phyloP scores from a whole-genome alignment of 805 yeast genomes.

The Candida ovalis region DNA sequence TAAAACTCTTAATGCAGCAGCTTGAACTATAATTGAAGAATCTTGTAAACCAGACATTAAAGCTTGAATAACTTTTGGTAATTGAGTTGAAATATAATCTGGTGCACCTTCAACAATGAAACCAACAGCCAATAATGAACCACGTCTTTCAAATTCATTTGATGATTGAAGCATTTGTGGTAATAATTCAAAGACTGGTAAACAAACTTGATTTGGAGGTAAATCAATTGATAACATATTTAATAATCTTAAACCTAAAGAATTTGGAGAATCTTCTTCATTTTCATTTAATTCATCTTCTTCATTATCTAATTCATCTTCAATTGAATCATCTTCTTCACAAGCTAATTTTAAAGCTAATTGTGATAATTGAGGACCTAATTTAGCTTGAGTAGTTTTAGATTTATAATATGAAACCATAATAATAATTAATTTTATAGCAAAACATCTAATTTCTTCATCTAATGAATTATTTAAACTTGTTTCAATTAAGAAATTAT shows the following conservation, averaged over 20 bases:
- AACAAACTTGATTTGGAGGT: conserved; percentile 90
- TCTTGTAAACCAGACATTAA: conserved; percentile 77
- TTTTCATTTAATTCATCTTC: conserved; percentile 91
- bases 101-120: conserved; percentile 91
- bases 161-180: conserved; percentile 54
- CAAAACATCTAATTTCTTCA: conserved; percentile 78
- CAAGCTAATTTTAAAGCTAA: conserved; percentile 74
- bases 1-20: conserved; percentile 81
- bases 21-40: conserved; percentile 66
- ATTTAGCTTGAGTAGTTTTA: conserved; percentile 71
- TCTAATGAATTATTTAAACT: conserved; percentile 64
- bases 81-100: conserved; percentile 76
- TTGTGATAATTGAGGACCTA: conserved; percentile 76
- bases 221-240: conserved; percentile 75
- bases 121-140: conserved; percentile 77
- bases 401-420: conserved; percentile 77
- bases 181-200: conserved; percentile 67
- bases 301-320: conserved; percentile 68
- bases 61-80: conserved; percentile 68
- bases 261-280: conserved; percentile 79
- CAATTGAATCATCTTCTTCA: conserved; percentile 76
- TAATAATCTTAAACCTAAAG: conserved; percentile 75
- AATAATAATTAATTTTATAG: conserved; percentile 78
- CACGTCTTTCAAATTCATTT: conserved; percentile 81
- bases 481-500: conserved; percentile 72